Evolutionary conservation across 139 green algal species (phyloP), one percentile per base, ranked within the genome.

Genomic region (Micractinium conductrix): DNA sequence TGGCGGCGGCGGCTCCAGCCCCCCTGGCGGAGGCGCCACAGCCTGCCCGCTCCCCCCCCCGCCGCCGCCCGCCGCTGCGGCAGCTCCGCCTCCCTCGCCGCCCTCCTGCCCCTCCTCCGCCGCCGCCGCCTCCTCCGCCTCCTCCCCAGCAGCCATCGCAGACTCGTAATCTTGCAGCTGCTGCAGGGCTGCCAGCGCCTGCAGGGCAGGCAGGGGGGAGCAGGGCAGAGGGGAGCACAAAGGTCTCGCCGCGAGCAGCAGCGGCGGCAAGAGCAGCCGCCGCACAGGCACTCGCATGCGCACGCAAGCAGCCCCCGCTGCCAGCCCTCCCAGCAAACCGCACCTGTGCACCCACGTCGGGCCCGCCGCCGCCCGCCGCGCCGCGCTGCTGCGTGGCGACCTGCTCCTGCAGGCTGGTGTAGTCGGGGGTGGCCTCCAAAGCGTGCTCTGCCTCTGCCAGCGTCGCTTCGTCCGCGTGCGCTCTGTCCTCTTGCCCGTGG

Each of bases 141-240:
- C 69, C 28, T 55, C 69, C 24, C 69, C 69, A 3, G 42, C 69
- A 19, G 12, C 40, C 69, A 76, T 55, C 22, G 69, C 69, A 40
- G 70, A 26, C 70, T 78, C 70, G 28, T 78, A 78, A 42, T 78
- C 70, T 0, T 79, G 72, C 16, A 79, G 72, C 72, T 79, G 72
- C 72, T 63, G 48, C 72, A 79, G 72, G 17, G 44, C 72, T 2
- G 72, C 72, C 72, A 79, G 45, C 33, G 72, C 72, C 72, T 79
- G 72, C 43, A 35, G 44, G 22, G 24, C 0, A 30, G 71, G 71
- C 28, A 78, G 28, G 38, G 38, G 38, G 35, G 38, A n/a, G 63
- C n/a, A 44, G 65, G 65, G 65, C 65, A 72, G 65, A 10, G 60
- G n/a, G n/a, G n/a, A n/a, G n/a, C n/a, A n/a, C n/a, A n/a, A n/a